Conservation (phyloP, 441 rosid species). For the Adansonia rubrostipa region DNA sequence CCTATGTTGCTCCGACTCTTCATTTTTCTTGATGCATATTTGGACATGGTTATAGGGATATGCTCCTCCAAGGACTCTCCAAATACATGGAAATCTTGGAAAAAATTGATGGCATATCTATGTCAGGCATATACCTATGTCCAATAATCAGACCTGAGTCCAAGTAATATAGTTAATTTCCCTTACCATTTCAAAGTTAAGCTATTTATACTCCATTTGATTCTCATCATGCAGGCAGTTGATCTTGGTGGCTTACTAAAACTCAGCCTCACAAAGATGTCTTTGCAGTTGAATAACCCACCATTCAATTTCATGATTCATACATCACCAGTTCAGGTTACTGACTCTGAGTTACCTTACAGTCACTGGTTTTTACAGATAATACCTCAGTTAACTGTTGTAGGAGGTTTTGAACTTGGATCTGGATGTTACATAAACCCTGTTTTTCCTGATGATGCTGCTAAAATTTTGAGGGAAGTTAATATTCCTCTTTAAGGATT, state of each 20-base stretch:
- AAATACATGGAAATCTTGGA: too few species aligned
- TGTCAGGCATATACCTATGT: too few species aligned
- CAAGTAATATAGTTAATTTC: neutral
- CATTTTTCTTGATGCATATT: too few species aligned
- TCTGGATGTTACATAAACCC: slow-evolving; percentile 85
- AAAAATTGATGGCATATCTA: too few species aligned
- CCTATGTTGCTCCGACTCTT: too few species aligned
- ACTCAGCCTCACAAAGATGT: slow-evolving; percentile 72
- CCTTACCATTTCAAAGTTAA: neutral
- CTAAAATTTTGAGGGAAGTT: slow-evolving; percentile 70
- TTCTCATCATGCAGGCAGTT: slow-evolving; percentile 54
- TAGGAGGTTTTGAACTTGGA: slow-evolving; percentile 85
- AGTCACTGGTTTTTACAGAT: slow-evolving; percentile 84
- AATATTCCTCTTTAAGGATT: slow-evolving; percentile 33
- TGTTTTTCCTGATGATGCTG: slow-evolving; percentile 86
- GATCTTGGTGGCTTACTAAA: slow-evolving; percentile 76
- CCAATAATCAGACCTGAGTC: too few species aligned
- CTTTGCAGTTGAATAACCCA: slow-evolving; percentile 60
- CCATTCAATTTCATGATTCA: slow-evolving; percentile 94
- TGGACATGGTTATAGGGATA: too few species aligned
- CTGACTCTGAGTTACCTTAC: slow-evolving; percentile 48
- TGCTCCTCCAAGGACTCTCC: too few species aligned
- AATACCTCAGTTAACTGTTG: slow-evolving; percentile 66
- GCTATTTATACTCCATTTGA: slow-evolving; percentile 4
- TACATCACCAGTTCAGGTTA: slow-evolving; percentile 61